phyloP scores from a whole-genome alignment of 2,329 filamentous ascomycete species.

The Aschersonia sp. region DNA sequence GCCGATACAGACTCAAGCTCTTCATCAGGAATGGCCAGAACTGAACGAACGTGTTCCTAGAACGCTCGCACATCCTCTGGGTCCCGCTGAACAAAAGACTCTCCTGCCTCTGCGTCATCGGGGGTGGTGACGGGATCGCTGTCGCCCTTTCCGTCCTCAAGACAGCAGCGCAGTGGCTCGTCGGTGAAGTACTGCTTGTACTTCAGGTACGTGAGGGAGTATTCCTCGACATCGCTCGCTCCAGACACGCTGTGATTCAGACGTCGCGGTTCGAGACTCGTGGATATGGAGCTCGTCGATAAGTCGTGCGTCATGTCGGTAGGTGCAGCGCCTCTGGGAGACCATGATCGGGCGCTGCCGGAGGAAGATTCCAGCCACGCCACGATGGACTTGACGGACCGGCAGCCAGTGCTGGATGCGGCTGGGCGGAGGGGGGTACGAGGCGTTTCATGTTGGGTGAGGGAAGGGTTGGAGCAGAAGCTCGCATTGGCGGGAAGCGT shows the following conservation, averaged over 20 bases:
- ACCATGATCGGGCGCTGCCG: conserved; percentile 1
- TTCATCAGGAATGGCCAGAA: conserved; percentile 16
- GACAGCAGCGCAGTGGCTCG: conserved; percentile 14
- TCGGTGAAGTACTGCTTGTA: conserved; percentile 18
- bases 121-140: neutral
- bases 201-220: conserved; percentile 17
- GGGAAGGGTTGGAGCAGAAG: conserved; percentile 15
- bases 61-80: conserved; percentile 14
- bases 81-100: conserved; percentile 3
- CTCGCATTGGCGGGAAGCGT: conserved; percentile 11
- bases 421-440: neutral
- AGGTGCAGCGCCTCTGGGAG: neutral
- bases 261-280: neutral
- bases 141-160: conserved; percentile 8
- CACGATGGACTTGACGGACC: conserved; percentile 16
- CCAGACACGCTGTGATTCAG: neutral
- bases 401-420: conserved; percentile 3
- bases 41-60: conserved; percentile 15
- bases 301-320: neutral
- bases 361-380: conserved; percentile 15
- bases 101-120: neutral
- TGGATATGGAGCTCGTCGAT: conserved; percentile 1
- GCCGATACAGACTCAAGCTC: conserved; percentile 10
- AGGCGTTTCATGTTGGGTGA: conserved; percentile 4
- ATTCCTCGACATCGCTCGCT: conserved; percentile 12